phyloP scores from a whole-genome alignment of 2,329 filamentous ascomycete genomes.

The Aspergillus tanneri region DNA sequence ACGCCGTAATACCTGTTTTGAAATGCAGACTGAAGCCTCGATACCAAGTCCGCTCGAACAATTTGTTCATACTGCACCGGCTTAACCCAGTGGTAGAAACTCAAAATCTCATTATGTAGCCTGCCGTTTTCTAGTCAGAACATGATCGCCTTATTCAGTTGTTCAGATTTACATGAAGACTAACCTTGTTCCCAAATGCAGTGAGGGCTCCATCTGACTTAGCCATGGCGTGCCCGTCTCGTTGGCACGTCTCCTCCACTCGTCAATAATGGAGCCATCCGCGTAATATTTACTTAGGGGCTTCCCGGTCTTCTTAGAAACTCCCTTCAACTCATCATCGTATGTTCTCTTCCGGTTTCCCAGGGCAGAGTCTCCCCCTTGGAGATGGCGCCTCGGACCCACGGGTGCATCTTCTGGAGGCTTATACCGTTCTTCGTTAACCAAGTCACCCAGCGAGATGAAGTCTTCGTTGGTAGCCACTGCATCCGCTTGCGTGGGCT shows the following conservation, averaged over 20 bases:
- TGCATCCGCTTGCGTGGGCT: conserved; percentile 53
- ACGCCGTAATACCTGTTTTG: conserved; percentile 59
- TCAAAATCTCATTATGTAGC: conserved; percentile 83
- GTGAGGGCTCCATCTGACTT: conserved; percentile 25
- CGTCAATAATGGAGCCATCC: conserved; percentile 52
- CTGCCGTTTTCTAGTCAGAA: conserved; percentile 47
- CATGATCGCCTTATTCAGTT: neutral
- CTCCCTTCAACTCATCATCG: conserved; percentile 65
- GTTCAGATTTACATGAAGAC: conserved; percentile 9
- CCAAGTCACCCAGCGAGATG: conserved; percentile 76
- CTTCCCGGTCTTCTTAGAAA: conserved; percentile 55
- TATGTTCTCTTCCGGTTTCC: conserved; percentile 73
- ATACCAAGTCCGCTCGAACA: conserved; percentile 70
- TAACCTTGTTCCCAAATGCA: conserved; percentile 38
- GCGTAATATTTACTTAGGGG: conserved; percentile 51
- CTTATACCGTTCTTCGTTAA: conserved; percentile 48
- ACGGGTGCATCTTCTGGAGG: conserved; percentile 40
- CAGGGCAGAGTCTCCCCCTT: conserved; percentile 48
- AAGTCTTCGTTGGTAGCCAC: conserved; percentile 71
- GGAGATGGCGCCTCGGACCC: conserved; percentile 33
- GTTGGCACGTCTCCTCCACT: conserved; percentile 52
- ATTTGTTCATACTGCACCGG: conserved; percentile 74
- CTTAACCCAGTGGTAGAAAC: conserved; percentile 82
- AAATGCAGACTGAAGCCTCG: conserved; percentile 64
- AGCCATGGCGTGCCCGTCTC: conserved; percentile 63